phyloP scores from a whole-genome alignment of 2,329 filamentous ascomycete species.

The Fusarium metavorans region DNA sequence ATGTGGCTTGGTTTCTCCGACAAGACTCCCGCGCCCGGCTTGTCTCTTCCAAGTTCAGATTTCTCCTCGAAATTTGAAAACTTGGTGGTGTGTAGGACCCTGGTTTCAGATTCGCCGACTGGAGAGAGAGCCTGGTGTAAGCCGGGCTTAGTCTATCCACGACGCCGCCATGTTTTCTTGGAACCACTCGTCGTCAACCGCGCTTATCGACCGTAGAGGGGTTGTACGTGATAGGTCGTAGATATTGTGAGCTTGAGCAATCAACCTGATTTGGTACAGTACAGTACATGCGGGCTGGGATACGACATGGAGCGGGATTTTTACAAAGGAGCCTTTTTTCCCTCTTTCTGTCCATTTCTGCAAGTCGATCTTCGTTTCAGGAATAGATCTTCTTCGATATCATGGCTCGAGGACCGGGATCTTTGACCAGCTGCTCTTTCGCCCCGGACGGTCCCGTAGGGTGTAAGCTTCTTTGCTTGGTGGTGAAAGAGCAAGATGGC shows the following conservation, averaged over 20 bases:
- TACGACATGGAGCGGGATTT: conserved; percentile 2
- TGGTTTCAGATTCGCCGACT: conserved; percentile 8
- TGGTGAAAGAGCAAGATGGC: neutral
- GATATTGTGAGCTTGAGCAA: conserved; percentile 20
- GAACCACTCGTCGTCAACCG: neutral
- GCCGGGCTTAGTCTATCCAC: neutral
- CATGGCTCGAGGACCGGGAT: neutral
- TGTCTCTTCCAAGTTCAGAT: conserved; percentile 16
- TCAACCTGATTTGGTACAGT: conserved; percentile 15
- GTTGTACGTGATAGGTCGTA: conserved; percentile 31
- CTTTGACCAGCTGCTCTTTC: neutral
- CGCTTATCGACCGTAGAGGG: conserved; percentile 14
- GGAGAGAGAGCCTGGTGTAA: conserved; percentile 8
- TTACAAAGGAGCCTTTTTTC: neutral
- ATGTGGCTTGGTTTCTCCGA: conserved; percentile 25
- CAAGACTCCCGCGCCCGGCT: conserved; percentile 12
- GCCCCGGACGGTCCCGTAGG: neutral
- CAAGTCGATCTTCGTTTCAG: neutral
- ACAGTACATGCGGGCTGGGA: neutral
- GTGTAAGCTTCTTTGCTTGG: no score
- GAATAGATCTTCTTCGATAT: conserved; percentile 17
- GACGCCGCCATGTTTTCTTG: neutral
- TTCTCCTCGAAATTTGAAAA: neutral
- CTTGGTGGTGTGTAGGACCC: conserved; percentile 34
- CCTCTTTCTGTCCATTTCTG: neutral